Evolutionary conservation across 2,329 filamentous ascomycete species (phyloP).

Genomic region (Colletotrichum echinochloae): DNA sequence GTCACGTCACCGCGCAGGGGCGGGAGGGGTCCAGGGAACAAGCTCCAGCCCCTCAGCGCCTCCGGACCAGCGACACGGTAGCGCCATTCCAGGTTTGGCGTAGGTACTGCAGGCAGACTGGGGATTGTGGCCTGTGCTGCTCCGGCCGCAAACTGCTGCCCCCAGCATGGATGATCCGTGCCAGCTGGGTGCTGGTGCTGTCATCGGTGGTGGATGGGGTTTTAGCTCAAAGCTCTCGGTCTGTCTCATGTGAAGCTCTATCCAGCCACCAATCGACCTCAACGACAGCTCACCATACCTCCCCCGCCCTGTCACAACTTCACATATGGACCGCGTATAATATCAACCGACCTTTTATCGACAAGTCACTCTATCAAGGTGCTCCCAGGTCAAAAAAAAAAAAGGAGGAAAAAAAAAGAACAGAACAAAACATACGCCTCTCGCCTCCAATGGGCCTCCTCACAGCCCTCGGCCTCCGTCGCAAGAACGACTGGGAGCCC

Average conservation of each 20-base stretch:
- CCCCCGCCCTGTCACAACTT: slow-evolving; percentile 10
- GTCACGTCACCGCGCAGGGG: slow-evolving; percentile 40
- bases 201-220: slow-evolving; percentile 36
- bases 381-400: neutral
- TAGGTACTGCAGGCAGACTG: neutral
- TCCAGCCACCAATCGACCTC: slow-evolving; percentile 15
- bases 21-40: slow-evolving; percentile 34
- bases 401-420: too few relatives aligned
- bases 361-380: slow-evolving; percentile 12
- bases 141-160: slow-evolving; percentile 10
- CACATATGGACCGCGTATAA: slow-evolving; percentile 24
- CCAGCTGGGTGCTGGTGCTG: slow-evolving; percentile 32
- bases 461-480: slow-evolving; percentile 59
- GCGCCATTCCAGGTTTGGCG: slow-evolving; percentile 33
- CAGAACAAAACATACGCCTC: too few relatives aligned
- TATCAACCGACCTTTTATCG: slow-evolving; percentile 2
- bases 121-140: slow-evolving; percentile 19
- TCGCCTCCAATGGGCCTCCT: slow-evolving; percentile 58
- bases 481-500: slow-evolving; percentile 60
- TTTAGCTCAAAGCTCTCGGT: slow-evolving; percentile 36
- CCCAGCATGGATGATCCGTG: slow-evolving; percentile 19
- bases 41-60: slow-evolving; percentile 32
- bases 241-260: slow-evolving; percentile 38
- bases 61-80: slow-evolving; percentile 22
- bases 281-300: slow-evolving; percentile 24